phyloP scores from a whole-genome alignment of 306 rosid species.

The Morella rubra region DNA sequence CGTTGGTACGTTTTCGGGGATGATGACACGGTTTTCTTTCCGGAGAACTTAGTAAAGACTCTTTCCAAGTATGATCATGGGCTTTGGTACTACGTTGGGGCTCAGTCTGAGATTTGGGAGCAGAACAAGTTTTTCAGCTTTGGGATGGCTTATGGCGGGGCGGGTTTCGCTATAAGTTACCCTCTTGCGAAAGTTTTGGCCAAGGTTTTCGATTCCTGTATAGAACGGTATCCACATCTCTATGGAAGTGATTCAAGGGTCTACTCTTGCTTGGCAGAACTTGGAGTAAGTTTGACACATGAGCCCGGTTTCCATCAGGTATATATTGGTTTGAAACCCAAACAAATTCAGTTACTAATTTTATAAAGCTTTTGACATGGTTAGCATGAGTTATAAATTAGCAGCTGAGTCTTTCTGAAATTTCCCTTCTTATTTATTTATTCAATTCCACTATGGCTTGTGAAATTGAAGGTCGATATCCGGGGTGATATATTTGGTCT shows the following conservation, averaged over 20 bases:
- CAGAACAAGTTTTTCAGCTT: slow-evolving; percentile 61
- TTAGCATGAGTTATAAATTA: not conserved
- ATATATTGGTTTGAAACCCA: slow-evolving; percentile 13
- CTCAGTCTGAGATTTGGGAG: slow-evolving; percentile 69
- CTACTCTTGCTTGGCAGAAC: slow-evolving; percentile 73
- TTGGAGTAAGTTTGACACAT: slow-evolving; percentile 77
- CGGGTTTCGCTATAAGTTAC: slow-evolving; percentile 80
- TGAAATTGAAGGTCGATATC: slow-evolving; percentile 60
- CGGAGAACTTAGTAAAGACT: slow-evolving; percentile 74
- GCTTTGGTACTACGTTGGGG: slow-evolving; percentile 85
- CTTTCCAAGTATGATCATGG: slow-evolving; percentile 78
- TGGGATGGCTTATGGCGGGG: slow-evolving; percentile 91
- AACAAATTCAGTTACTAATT: not conserved
- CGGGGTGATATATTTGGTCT: slow-evolving; percentile 71
- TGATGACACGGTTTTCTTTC: slow-evolving; percentile 80
- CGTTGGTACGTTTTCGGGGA: slow-evolving; percentile 95
- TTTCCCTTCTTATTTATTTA: not conserved
- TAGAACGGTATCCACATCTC: slow-evolving; percentile 78
- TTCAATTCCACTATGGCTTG: not conserved
- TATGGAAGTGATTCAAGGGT: slow-evolving; percentile 88
- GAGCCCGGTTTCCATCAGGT: slow-evolving; percentile 96
- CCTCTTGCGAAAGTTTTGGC: slow-evolving; percentile 61
- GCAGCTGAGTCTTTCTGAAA: not conserved
- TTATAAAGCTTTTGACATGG: not conserved
- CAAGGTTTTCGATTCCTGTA: slow-evolving; percentile 73